These are phyloP conservation scores for Leptodontidium sp. DNA, from an alignment of 2,329 filamentous ascomycete genomes.

Conservation along the genomic window DNA sequence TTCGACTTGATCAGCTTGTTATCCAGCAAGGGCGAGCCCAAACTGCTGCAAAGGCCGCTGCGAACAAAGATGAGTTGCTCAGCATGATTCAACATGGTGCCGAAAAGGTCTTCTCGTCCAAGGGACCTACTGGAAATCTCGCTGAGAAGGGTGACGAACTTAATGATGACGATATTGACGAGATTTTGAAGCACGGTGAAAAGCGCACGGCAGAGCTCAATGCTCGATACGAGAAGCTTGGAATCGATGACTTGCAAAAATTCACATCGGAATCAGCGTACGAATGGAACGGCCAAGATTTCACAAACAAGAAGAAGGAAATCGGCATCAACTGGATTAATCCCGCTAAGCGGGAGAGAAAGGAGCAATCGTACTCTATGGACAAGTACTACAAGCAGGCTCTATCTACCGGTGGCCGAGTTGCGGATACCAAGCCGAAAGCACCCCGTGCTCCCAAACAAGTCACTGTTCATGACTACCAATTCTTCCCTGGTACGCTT, in stretches of 20 bases:
- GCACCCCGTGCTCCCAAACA: conserved; percentile 96
- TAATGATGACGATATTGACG: conserved; percentile 90
- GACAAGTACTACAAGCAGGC: conserved; percentile 98
- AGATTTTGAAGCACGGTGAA: conserved; percentile 86
- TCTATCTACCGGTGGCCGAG: conserved; percentile 79
- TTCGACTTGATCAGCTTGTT: conserved; percentile 94
- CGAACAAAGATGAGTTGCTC: conserved; percentile 94
- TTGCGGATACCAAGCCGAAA: conserved; percentile 89
- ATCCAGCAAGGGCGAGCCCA: conserved; percentile 97
- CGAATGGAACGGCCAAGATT: conserved; percentile 98
- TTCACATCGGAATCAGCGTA: conserved; percentile 98
- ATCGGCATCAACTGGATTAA: conserved; percentile 98
- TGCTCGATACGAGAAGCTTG: conserved; percentile 94
- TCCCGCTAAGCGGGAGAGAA: conserved; percentile 96
- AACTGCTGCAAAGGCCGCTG: conserved; percentile 86
- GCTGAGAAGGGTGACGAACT: conserved; percentile 68
- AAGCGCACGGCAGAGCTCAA: conserved; percentile 89
- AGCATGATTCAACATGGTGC: conserved; percentile 99
- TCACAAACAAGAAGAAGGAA: conserved; percentile 89
- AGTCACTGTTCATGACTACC: conserved; percentile 90
- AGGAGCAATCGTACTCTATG: conserved; percentile 97
- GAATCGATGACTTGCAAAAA: conserved; percentile 96
- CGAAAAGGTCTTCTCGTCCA: conserved; percentile 87
- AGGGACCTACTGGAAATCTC: conserved; percentile 69
- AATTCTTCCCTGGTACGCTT: conserved; percentile 89